Percentiles rank a stretch among this genome's conserved stretches.
phyloP scores from a whole-genome alignment of 2,329 filamentous ascomycete species.

The Fusarium nematophilum region DNA sequence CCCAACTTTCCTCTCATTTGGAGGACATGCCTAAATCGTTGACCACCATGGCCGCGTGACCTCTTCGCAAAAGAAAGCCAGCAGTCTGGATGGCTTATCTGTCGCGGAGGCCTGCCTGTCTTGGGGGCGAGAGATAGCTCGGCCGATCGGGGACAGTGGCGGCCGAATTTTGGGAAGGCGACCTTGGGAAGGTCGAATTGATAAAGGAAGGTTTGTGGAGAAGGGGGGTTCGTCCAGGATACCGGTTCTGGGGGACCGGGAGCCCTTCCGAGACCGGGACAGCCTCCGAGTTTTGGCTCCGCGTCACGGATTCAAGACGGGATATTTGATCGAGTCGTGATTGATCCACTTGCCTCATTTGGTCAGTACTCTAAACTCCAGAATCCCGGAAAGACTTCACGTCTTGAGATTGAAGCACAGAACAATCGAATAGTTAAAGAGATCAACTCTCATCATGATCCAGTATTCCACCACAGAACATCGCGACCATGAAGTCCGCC shows the following conservation, averaged over 20 bases:
- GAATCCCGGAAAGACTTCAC: background rate
- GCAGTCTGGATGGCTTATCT: background rate
- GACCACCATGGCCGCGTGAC: background rate
- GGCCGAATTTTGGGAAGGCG: background rate
- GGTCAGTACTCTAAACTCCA: background rate
- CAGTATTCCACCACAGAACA: conserved; percentile 6
- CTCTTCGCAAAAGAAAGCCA: background rate
- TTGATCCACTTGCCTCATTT: conserved; percentile 8
- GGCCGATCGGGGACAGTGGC: background rate
- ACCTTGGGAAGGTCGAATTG: conserved; percentile 8
- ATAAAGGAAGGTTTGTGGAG: background rate
- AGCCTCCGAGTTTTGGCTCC: background rate
- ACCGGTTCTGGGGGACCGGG: background rate
- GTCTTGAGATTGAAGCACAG: background rate
- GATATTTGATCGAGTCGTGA: no score
- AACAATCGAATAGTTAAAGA: background rate
- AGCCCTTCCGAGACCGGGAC: no score
- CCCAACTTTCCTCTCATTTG: background rate
- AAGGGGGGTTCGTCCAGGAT: background rate
- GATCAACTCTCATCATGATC: background rate
- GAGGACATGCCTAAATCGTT: background rate
- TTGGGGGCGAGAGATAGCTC: background rate
- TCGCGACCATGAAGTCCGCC: conserved; percentile 7
- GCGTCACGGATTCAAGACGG: no score
- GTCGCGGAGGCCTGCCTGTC: conserved; percentile 29